Evolutionary conservation across 257 asterid species (phyloP), one percentile per base, ranked within the genome.

Genomic region (Penstemon davidsonii): DNA sequence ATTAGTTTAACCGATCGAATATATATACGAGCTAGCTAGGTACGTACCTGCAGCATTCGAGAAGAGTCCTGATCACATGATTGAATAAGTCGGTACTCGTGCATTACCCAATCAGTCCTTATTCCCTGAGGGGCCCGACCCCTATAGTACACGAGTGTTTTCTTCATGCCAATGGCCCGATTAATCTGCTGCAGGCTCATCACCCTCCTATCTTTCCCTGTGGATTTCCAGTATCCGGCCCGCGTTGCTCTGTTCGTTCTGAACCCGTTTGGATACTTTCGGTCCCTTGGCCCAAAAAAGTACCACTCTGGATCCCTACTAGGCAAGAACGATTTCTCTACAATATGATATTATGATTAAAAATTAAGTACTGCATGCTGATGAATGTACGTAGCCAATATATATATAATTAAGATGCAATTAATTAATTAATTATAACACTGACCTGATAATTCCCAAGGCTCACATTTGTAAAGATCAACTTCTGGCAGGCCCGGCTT

Each of bases 251-350:
- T 71, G 66, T 92, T 92, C 5, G 98, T 92, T 57, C 98, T 79
- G 76, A 89, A 89, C 45, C 98, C 98, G 37, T 92, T 92, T 0
- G 98, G 98, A 73, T 92, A 92, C 84, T 92, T 92, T 25, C 98
- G 76, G 83, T 92, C 98, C 83, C 98, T 79, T 1, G 98, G 98
- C 12, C 98, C 97, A 62, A 92, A 92, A 45, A 92, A 92, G 78
- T 92, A 92, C 98, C 98, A 92, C 72, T 89, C 98, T 0, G 98
- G 98, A 75, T 92, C 98, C 81, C 96, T 83, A 71, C 98, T 89
- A 0, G 97, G 98, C 76, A 92, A 75, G 80, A 92, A 86, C 1
- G 98, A 92, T 76, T 90, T 92, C 81, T 89, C 98, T 92, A 80
- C 85, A 82, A 33, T 15, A 15, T 15, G 18, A 15, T 15, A 15